Base-by-base conservation (phyloP, 352 stramenopile genomes). In the Pythium sukuiense region DNA sequence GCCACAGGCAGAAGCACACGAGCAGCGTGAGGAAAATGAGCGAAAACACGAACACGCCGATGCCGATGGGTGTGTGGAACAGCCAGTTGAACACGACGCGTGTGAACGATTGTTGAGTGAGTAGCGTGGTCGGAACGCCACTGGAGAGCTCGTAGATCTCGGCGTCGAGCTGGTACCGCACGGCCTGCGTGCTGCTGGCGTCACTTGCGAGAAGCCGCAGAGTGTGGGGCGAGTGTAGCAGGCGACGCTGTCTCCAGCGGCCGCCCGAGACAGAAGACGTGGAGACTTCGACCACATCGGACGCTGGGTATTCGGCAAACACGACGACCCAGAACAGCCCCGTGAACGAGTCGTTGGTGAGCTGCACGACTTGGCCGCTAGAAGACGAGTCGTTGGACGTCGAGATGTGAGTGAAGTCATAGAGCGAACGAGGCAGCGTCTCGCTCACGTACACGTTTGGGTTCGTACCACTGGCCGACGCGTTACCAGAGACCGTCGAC, bases 241-340 rank as follows among this genome's bases (percentile, higher is more conserved):
- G 35, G 56, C 70, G 6, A 65, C 64, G 6, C 55, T 35, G 16
- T 12, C 13, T 27, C 48, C 50, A 53, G 26, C 55, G 18, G n/a
- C 6, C 8, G 18, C 27, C 32, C 6, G 45, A 52, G 3, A 29
- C 20, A 13, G 45, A 30, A 30, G 45, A 30, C 59, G 29, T 49
- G 45, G 58, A 33, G 20, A 54, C 26, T 6, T 61, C 37, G 20
- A 50, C 55, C 6, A 20, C 46, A 26, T 48, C 65, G 6, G 61
- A 73, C 2, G 72, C 64, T 30, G 76, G 76, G 45, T 87, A 85
- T 13, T 89, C 72, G 7, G 83, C 77, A 71, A 90, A 87, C 39
- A 94, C 77, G 61, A 89, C 77, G 26, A 92, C 81, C 81, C 81
- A 92, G 64, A 88, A 92, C 29, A 83, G 72, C 0, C 82, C 86